Evolutionary conservation across 371 early-diverging fungal genomes (phyloP).

Genomic region (Parasitella parasitica): DNA sequence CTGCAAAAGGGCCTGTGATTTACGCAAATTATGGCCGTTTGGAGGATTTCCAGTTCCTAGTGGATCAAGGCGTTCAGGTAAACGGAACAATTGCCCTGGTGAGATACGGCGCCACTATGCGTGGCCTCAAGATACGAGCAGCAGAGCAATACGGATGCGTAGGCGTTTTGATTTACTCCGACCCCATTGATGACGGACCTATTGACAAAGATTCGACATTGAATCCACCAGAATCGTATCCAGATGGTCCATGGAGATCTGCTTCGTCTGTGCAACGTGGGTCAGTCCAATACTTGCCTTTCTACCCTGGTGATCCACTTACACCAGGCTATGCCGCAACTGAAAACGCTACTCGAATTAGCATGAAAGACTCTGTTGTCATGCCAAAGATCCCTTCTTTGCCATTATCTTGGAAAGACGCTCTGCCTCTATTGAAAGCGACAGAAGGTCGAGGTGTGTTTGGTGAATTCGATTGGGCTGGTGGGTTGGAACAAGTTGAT

Average conservation of each 20-base stretch:
- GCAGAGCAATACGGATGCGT: constrained; percentile 61
- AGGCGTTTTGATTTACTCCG: constrained; percentile 65
- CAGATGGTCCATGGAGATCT: constrained; percentile 69
- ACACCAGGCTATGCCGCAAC: constrained; percentile 67
- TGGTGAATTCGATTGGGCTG: constrained; percentile 46
- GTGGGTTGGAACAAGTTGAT: constrained; percentile 47
- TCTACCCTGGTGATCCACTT: constrained; percentile 63
- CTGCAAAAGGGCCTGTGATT: constrained; percentile 58
- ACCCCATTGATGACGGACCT: constrained; percentile 64
- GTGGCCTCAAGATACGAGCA: constrained; percentile 65
- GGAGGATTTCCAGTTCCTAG: constrained; percentile 61
- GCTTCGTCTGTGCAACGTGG: constrained; percentile 63
- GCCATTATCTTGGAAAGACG: constrained; percentile 68
- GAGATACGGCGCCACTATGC: constrained; percentile 60
- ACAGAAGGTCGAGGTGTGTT: constrained; percentile 50
- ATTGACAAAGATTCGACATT: constrained; percentile 17
- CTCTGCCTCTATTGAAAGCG: constrained; percentile 56
- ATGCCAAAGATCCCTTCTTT: constrained; percentile 67
- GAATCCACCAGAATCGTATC: constrained; percentile 50
- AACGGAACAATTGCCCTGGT: constrained; percentile 61
- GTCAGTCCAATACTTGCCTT: constrained; percentile 49
- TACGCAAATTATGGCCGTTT: constrained; percentile 70
- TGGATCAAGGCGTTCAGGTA: constrained; percentile 47
- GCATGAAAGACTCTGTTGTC: constrained; percentile 42
- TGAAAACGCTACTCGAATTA: constrained; percentile 54